Evolutionary conservation across 2,329 filamentous ascomycete species (phyloP).

Genomic region (Diaporthe batatas): DNA sequence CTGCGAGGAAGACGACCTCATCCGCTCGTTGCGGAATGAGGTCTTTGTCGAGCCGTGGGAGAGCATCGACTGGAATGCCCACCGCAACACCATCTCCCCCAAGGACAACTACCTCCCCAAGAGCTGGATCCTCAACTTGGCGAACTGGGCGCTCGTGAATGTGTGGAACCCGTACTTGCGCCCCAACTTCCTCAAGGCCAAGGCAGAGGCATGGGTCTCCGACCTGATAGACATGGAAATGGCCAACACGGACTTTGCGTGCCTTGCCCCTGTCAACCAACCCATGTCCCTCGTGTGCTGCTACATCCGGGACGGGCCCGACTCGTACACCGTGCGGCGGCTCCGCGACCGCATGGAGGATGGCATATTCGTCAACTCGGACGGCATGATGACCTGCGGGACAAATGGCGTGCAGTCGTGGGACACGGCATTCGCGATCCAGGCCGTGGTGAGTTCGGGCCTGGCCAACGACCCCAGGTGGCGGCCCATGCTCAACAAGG

Average conservation of each 20-base stretch:
- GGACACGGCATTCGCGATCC: slow-evolving; percentile 93
- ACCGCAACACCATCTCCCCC: slow-evolving; percentile 85
- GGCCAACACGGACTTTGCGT: slow-evolving; percentile 88
- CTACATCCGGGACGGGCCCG: slow-evolving; percentile 86
- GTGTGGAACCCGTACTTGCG: slow-evolving; percentile 86
- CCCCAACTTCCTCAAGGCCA: slow-evolving; percentile 72
- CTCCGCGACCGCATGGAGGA: slow-evolving; percentile 88
- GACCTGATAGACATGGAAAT: slow-evolving; percentile 92
- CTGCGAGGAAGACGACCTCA: slow-evolving; percentile 81
- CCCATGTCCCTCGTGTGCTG: slow-evolving; percentile 91
- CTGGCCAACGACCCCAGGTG: slow-evolving; percentile 83
- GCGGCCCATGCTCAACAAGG: slow-evolving; percentile 85
- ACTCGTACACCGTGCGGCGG: slow-evolving; percentile 76
- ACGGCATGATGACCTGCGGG: slow-evolving; percentile 94
- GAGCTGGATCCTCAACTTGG: slow-evolving; percentile 81
- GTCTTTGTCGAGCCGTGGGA: slow-evolving; percentile 84
- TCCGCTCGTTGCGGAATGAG: slow-evolving; percentile 81
- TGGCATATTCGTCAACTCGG: slow-evolving; percentile 90
- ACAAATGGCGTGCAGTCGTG: slow-evolving; percentile 98
- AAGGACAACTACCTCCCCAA: slow-evolving; percentile 95
- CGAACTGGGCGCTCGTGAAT: slow-evolving; percentile 84
- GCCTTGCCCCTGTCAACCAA: slow-evolving; percentile 89
- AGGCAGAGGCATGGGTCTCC: slow-evolving; percentile 85
- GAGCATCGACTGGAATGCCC: slow-evolving; percentile 79
- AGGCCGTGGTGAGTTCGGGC: slow-evolving; percentile 83